Percentiles rank a stretch among this genome's conserved stretches.
Conservation (phyloP, 176 grass and related monocot species). For the Triticum monococcum region DNA sequence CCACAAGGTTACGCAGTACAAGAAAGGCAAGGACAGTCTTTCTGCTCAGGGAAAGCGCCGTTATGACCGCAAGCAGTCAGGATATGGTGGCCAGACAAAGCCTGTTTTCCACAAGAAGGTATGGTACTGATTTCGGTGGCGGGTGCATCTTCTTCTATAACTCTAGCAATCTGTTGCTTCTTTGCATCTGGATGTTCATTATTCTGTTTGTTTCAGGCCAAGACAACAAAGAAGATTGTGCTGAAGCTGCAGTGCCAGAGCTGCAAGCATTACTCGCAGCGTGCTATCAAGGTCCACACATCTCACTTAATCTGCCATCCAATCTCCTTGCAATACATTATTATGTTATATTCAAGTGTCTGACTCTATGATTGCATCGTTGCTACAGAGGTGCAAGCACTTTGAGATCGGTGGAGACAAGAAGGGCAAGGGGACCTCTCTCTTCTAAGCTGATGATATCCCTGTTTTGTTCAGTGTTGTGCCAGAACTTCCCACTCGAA, state of each 20-base stretch:
- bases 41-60: slow-evolving; percentile 78
- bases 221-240: slow-evolving; percentile 96
- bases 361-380: fast-evolving
- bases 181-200: background rate
- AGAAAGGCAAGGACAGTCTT: slow-evolving; percentile 88
- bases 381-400: background rate
- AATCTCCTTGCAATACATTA: background rate
- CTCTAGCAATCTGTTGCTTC: background rate
- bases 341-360: background rate
- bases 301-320: background rate
- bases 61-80: slow-evolving; percentile 73
- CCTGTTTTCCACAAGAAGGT: slow-evolving; percentile 99
- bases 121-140: background rate
- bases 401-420: background rate
- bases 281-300: slow-evolving; percentile 51
- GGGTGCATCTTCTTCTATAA: background rate
- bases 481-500: background rate
- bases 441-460: background rate
- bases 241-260: slow-evolving; percentile 88
- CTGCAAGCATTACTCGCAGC: slow-evolving; percentile 88
- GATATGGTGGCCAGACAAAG: slow-evolving; percentile 94
- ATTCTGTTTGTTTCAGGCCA: slow-evolving; percentile 54
- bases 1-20: slow-evolving; percentile 87
- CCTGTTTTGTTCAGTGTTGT: background rate
- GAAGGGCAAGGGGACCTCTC: background rate